Conservation (phyloP, 2,329 filamentous ascomycete species). For the Hypoxylon sp. region DNA sequence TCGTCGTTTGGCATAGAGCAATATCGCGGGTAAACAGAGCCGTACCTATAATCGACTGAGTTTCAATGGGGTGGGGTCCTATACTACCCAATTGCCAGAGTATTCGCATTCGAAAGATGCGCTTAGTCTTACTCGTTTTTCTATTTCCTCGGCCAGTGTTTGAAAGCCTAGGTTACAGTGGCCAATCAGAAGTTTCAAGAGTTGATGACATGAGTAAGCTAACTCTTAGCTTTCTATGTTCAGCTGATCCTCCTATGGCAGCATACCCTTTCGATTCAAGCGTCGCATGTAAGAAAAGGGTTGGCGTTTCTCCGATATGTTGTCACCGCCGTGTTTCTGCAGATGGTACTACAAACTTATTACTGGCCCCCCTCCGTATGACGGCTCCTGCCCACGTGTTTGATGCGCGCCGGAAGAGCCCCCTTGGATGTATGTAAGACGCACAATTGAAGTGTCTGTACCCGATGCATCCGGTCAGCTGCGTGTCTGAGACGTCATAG, state of each 20-base stretch:
- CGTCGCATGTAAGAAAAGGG: constrained; percentile 6
- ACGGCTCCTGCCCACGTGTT: constrained; percentile 42
- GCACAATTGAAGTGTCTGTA: constrained; percentile 26
- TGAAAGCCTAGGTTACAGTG: not conserved
- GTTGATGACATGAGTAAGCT: constrained; percentile 14
- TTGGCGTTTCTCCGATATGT: constrained; percentile 9
- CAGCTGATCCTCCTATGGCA: constrained; percentile 18
- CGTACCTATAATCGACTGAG: constrained; percentile 22
- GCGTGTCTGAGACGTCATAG: constrained; percentile 25
- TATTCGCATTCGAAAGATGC: constrained; percentile 8
- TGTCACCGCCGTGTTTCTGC: constrained; percentile 28
- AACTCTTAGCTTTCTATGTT: constrained; percentile 15
- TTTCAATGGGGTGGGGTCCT: constrained; percentile 9
- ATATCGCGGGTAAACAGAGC: constrained; percentile 25
- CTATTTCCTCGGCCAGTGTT: constrained; percentile 7
- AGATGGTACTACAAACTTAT: constrained; percentile 25
- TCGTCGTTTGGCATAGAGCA: constrained; percentile 11
- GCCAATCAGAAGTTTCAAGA: constrained; percentile 30
- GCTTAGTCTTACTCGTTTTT: constrained; percentile 13
- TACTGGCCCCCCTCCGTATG: constrained; percentile 26
- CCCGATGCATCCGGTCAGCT: constrained; percentile 8
- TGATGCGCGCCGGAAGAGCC: constrained; percentile 37
- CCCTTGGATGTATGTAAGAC: constrained; percentile 38
- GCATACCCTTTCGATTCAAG: constrained; percentile 4
- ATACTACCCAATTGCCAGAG: constrained; percentile 18